A percentile compares a stretch with the other conserved stretches of the same genome.
Conservation (phyloP, 139 green algal genomes). For the Eudorina sp. region DNA sequence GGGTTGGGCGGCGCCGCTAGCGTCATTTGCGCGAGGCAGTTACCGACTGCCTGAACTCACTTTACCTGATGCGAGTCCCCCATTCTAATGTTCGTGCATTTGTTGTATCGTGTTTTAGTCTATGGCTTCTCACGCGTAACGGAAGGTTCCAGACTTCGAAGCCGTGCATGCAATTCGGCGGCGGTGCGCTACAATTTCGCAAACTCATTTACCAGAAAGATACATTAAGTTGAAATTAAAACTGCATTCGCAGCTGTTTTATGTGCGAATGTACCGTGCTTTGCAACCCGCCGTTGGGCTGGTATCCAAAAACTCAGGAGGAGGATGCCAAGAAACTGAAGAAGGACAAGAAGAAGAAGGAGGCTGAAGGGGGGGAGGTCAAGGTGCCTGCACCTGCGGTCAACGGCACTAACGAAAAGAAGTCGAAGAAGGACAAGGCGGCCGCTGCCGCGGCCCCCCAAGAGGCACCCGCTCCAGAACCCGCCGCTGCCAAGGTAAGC, state of each 20-base stretch:
- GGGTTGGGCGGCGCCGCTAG: constrained; percentile 9
- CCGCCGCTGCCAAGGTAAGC: not conserved
- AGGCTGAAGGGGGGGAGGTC: too few relatives aligned
- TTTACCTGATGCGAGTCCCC: not conserved
- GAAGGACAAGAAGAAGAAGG: constrained; percentile 24
- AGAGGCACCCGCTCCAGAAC: not conserved
- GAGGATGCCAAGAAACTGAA: not conserved
- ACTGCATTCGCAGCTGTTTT: not conserved
- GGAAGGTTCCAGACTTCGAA: not conserved
- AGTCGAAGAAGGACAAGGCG: constrained; percentile 34
- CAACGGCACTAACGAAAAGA: not conserved
- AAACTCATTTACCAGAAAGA: not conserved
- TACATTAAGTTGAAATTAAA: too few relatives aligned
- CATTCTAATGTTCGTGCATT: not conserved
- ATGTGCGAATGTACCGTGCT: not conserved
- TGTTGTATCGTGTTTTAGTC: not conserved
- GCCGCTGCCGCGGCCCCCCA: not conserved
- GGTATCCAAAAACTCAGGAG: not conserved
- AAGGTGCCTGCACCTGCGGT: not conserved
- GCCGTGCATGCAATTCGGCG: not conserved
- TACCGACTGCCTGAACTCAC: not conserved
- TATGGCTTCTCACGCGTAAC: not conserved
- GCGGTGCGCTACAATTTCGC: not conserved
- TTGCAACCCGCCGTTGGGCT: not conserved
- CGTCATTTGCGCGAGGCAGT: not conserved